phyloP scores from a whole-genome alignment of 306 rosid genomes.

The Cucurbita argyrosperma region DNA sequence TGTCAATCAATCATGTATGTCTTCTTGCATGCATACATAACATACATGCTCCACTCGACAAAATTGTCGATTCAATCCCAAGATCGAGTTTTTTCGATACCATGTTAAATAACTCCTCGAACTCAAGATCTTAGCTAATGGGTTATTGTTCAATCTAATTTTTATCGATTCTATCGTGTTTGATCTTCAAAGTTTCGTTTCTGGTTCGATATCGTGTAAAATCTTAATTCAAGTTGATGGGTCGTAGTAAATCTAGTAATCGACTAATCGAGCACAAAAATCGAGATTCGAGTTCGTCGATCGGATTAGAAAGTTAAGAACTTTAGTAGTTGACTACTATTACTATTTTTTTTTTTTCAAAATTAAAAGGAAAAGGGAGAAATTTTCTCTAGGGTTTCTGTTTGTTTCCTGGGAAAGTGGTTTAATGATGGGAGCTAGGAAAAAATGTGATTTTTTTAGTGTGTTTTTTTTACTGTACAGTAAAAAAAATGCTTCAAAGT shows the following conservation, averaged over 20 bases:
- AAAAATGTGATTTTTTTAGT: not conserved
- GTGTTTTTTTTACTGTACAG: not conserved
- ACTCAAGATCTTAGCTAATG: too few relatives aligned
- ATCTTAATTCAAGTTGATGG: not conserved
- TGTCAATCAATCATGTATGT: not conserved
- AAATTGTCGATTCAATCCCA: not conserved
- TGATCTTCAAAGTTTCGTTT: too few relatives aligned
- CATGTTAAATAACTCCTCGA: not conserved
- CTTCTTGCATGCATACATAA: not conserved
- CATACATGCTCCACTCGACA: not conserved
- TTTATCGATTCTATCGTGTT: too few relatives aligned
- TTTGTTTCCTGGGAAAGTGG: slow-evolving; percentile 1
- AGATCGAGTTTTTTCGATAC: too few relatives aligned
- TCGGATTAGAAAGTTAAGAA: not conserved
- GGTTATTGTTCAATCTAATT: too few relatives aligned
- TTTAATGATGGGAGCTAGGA: not conserved
- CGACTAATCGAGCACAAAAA: not conserved
- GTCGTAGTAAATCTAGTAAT: not conserved
- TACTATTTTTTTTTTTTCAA: not conserved
- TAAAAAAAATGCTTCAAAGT: not conserved
- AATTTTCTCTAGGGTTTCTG: not conserved
- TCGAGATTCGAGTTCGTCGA: not conserved
- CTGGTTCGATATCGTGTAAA: too few relatives aligned
- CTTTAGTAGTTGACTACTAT: not conserved
- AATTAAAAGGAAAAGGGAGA: not conserved